Percentiles rank a stretch among this genome's conserved stretches.
Evolutionary conservation across 192 early-diverging fungal genomes (phyloP).

Genomic region (Coemansia sp.): DNA sequence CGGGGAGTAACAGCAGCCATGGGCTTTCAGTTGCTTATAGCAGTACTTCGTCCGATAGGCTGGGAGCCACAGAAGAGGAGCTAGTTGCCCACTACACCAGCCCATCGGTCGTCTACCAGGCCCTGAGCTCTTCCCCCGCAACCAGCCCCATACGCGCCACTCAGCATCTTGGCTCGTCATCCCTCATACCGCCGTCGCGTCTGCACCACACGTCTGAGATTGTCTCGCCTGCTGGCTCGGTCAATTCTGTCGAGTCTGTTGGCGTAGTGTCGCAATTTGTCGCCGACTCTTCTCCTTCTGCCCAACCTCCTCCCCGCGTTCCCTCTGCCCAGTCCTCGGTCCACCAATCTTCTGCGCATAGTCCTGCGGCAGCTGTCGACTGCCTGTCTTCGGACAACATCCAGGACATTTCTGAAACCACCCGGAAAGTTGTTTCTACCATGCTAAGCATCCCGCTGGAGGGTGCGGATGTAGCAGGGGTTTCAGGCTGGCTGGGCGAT

Average conservation of each 20-base stretch:
- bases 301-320: neutral
- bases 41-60: slow-evolving; percentile 9
- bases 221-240: slow-evolving; percentile 29
- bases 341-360: neutral
- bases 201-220: slow-evolving; percentile 19
- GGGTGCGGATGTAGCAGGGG: slow-evolving; percentile 43
- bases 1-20: slow-evolving; percentile 1
- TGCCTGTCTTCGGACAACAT: slow-evolving; percentile 34
- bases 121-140: slow-evolving; percentile 13
- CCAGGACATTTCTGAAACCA: slow-evolving; percentile 37
- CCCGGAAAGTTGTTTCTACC: slow-evolving; percentile 35
- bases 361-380: neutral
- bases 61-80: slow-evolving; percentile 26
- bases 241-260: slow-evolving; percentile 11
- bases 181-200: slow-evolving; percentile 8
- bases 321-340: neutral
- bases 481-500: slow-evolving; percentile 49
- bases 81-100: slow-evolving; percentile 38
- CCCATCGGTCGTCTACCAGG: slow-evolving; percentile 45
- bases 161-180: neutral
- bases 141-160: slow-evolving; percentile 9
- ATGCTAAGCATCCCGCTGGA: slow-evolving; percentile 48
- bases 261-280: slow-evolving; percentile 28
- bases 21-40: neutral
- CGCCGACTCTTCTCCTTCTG: neutral